Percentiles rank a stretch among this genome's conserved stretches.
Evolutionary conservation across 331 rosid genomes (phyloP).

Genomic region (Malus hybrid): DNA sequence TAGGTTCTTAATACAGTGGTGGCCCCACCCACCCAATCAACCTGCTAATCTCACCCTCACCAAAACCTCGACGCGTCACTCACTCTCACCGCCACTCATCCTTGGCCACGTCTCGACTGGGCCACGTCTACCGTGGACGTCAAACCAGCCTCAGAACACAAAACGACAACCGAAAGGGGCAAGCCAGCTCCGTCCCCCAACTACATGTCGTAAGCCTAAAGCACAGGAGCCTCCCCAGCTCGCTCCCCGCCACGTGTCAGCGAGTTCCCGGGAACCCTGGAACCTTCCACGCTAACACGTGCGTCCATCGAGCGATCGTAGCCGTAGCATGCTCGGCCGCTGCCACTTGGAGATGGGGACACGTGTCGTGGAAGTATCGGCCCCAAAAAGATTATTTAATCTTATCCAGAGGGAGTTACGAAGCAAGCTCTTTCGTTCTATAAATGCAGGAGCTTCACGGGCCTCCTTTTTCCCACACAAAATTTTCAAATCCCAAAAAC

Average conservation of each 20-base stretch:
- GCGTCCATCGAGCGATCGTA: constrained; percentile 26
- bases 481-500: background rate
- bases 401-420: constrained; percentile 14
- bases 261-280: background rate
- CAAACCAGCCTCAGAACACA: background rate
- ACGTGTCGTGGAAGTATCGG: constrained; percentile 29
- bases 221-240: constrained; percentile 2
- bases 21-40: background rate
- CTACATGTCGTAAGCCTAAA: constrained; percentile 1
- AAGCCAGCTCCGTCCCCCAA: background rate
- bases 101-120: background rate
- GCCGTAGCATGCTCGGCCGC: constrained; percentile 31
- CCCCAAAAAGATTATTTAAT: background rate
- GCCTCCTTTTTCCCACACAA: background rate
- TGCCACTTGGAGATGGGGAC: constrained; percentile 18
- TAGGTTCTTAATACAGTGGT: background rate
- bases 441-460: constrained; percentile 5
- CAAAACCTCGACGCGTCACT: background rate
- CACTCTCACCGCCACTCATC: background rate
- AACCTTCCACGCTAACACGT: constrained; percentile 26
- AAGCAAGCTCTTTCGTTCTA: background rate
- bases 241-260: constrained; percentile 30
- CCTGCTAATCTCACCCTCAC: too few species aligned
- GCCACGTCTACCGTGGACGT: constrained; percentile 16
- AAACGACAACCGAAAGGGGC: background rate